These are phyloP conservation scores for Sherardia arvensis DNA, from an alignment of 257 asterid species.

Conservation along the genomic window DNA sequence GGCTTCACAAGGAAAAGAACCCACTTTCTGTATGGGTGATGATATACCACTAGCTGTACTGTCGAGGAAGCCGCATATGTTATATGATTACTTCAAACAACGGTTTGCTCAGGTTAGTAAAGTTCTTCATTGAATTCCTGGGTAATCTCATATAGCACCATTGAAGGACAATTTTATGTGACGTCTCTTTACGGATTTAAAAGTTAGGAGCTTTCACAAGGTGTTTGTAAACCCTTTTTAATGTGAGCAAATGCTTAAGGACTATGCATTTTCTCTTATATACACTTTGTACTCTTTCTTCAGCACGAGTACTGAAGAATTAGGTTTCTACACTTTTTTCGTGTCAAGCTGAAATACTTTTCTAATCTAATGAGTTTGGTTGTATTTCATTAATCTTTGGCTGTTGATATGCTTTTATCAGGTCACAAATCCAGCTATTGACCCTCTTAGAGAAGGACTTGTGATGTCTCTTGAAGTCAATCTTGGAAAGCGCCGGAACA, in stretches of 20 bases:
- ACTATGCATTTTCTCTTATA: not conserved
- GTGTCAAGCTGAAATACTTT: not conserved
- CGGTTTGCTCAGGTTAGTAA: slow-evolving; percentile 89
- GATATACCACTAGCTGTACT: slow-evolving; percentile 94
- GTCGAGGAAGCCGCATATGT: slow-evolving; percentile 82
- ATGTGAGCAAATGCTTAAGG: not conserved
- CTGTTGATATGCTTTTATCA: slow-evolving; percentile 21
- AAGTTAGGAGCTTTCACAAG: not conserved
- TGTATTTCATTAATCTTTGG: slow-evolving; percentile 11
- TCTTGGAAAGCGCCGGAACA: slow-evolving; percentile 91
- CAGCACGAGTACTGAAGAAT: not conserved
- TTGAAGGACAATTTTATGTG: not conserved
- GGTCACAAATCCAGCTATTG: slow-evolving; percentile 99
- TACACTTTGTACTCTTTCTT: not conserved
- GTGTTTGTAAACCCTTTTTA: not conserved
- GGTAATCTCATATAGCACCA: not conserved
- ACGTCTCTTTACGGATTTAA: not conserved
- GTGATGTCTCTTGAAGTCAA: slow-evolving; percentile 99
- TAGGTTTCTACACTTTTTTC: not conserved
- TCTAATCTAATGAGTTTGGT: not conserved
- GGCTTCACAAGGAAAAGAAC: slow-evolving; percentile 99
- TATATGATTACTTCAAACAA: slow-evolving; percentile 93
- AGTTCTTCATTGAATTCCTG: slow-evolving; percentile 5
- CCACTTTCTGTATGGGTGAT: slow-evolving; percentile 99
- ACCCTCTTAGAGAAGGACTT: slow-evolving; percentile 96